Evolutionary conservation across 805 yeast species (phyloP), one percentile per base, ranked within the genome.

Genomic region (Maudiozyma serrabonitensis): DNA sequence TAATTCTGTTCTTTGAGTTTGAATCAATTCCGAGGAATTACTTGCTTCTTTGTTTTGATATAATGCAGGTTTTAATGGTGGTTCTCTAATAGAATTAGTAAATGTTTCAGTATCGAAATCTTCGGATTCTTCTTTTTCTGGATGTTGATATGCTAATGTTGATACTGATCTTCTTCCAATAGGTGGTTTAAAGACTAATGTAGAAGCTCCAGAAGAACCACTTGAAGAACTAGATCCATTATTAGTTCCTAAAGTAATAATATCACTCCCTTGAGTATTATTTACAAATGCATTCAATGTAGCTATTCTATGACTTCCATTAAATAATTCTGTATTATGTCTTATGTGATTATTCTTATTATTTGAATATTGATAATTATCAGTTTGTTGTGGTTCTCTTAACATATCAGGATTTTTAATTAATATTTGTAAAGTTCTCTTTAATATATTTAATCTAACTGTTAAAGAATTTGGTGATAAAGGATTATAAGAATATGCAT

Each of bases 401-500:
- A 62, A 47, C 47, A 60, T 51, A 12, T 56, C 53, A 0, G 88
- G 88, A 47, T 84, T 68, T 34, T 80, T 84, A 46, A 81, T 69
- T 43, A 87, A 67, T 34, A 86, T 80, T 62, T 86, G 87, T 48
- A 87, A 66, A 7, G 91, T 82, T 54, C 91, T 68, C 59, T 81
- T 84, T 55, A 87, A 69, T 5, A 85, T 88, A 50, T 81, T 81
- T 51, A 87, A 67, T 48, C 95, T 70, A 43, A 84, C 75, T 0
- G 90, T 87, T 50, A 87, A 64, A 1, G 93, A 82, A 60, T 84
- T 84, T 6, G 89, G 90, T 1, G 90, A 81, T 49, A 86, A 68
- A 48, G 84, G 85, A 2, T 91, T 87, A 62, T 87, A 87, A 0
- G 95, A 84, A 61, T 84, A 87, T 1, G 93, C 84, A 61, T 84